Percentiles rank a stretch among this genome's conserved stretches.
Conservation (phyloP, 2,329 filamentous ascomycete species). For the Microdochium paspali region DNA sequence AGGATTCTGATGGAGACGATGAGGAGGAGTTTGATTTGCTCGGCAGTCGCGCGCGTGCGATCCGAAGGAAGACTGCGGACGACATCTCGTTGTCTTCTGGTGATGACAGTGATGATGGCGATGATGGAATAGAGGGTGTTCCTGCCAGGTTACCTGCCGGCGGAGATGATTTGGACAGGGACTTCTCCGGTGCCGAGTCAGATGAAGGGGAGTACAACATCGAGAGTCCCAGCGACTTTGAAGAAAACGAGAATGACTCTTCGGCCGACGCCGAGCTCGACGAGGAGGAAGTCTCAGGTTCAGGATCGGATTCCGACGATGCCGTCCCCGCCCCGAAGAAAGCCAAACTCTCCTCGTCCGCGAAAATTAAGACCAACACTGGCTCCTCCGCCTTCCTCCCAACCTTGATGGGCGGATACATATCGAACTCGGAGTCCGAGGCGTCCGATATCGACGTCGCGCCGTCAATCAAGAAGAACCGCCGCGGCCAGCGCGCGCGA, state of each 20-base stretch:
- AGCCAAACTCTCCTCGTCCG: neutral
- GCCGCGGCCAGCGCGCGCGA: conserved; percentile 67
- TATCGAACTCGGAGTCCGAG: conserved; percentile 61
- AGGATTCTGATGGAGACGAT: conserved; percentile 24
- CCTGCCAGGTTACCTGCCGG: neutral
- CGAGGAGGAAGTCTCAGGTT: conserved; percentile 15
- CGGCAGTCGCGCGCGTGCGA: conserved; percentile 13
- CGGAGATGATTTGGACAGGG: neutral
- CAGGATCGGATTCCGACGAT: conserved; percentile 11
- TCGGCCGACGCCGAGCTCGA: conserved; percentile 16
- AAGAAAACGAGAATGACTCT: conserved; percentile 17
- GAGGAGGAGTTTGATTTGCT: conserved; percentile 5
- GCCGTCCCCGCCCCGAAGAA: conserved; percentile 20
- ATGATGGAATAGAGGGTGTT: too few species aligned
- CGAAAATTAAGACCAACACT: conserved; percentile 13
- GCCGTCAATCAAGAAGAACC: conserved; percentile 56
- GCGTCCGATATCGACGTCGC: conserved; percentile 58
- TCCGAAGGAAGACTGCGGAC: conserved; percentile 10
- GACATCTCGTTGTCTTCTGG: conserved; percentile 15
- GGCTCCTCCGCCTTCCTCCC: conserved; percentile 58
- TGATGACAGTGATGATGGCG: neutral
- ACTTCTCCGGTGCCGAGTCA: conserved; percentile 5
- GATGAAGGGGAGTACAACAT: conserved; percentile 8
- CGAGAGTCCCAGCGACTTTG: conserved; percentile 5
- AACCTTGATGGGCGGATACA: conserved; percentile 69